Evolutionary conservation across 1,284 basidiomycete genomes (phyloP), one percentile per base, ranked within the genome.

Genomic region (Macrocybe sp.): DNA sequence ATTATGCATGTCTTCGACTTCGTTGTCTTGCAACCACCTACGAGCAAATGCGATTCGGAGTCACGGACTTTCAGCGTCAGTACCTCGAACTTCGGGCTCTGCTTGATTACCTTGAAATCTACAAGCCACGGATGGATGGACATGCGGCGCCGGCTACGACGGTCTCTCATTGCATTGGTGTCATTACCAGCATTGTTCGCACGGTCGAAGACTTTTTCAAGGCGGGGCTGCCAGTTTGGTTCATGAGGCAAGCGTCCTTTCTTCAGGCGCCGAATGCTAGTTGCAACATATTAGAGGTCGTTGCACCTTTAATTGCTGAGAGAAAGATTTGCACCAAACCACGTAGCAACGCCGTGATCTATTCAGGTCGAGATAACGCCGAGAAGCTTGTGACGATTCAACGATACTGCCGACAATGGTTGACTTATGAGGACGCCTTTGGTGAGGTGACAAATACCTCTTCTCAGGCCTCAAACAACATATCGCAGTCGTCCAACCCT

Each of bases 71-170:
- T 36, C 48, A 50, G 32, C 35, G 45, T 3, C 35, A 35, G 30
- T 50, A 7, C 29, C 41, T 52, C 12, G 44, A 52, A 32, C 35
- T 47, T n/a, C 8, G 14, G 7, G 51, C 42, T 5, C 36, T 41
- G 32, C 22, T 52, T 9, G 34, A 42, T n/a, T 52, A 47, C 41
- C 9, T 44, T 9, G 10, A 36, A n/a, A 12, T 50, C 9, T 50
- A 50, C 29, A 42, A 50, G 28, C 45, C 36, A 2, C 48, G 45
- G 3, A 44, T 52, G 44, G 50, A 52, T 31, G 51, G 51, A 7
- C 37, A 38, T 28, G 6, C 4, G 37, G 28, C 37, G 7, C 14
- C 37, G n/a, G 8, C 37, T 38, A n/a, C 1, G 14, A 8, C 7
- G 37, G 37, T 38, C 22, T 22, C 22, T 22, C 22, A 22, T 22